phyloP scores from a whole-genome alignment of 129 eudicot genomes.

The Solidago caesia region DNA sequence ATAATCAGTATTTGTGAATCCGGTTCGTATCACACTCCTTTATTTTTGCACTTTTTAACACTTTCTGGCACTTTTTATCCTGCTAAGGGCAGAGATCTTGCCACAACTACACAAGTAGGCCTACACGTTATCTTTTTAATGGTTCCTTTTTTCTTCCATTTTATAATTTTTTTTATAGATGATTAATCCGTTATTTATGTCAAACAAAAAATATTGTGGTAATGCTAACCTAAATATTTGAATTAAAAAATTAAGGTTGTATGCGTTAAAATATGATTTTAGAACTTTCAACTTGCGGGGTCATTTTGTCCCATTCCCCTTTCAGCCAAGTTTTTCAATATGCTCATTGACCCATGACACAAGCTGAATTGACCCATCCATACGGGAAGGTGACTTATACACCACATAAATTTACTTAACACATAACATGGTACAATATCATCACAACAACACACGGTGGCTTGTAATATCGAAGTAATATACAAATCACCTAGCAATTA shows the following conservation, averaged over 20 bases:
- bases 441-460: neutral
- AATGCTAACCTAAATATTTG: neutral
- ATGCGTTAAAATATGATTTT: neutral
- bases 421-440: neutral
- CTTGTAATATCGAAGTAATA: neutral
- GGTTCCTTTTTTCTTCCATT: slow-evolving; percentile 6
- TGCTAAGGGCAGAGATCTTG: neutral
- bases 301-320: neutral
- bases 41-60: slow-evolving; percentile 2
- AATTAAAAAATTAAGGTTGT: slow-evolving; percentile 4
- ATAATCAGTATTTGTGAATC: neutral
- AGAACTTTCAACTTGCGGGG: too few species aligned
- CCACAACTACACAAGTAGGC: slow-evolving; percentile 10
- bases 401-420: neutral
- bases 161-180: neutral
- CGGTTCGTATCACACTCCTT: too few species aligned
- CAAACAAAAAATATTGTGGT: neutral
- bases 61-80: neutral
- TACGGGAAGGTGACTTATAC: neutral
- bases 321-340: neutral
- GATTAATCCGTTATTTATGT: neutral
- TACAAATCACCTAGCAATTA: neutral
- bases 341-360: neutral
- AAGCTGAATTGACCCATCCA: neutral
- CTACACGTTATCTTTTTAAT: neutral